Conservation (phyloP, 768 basidiomycete species). For the Lactarius vividus region DNA sequence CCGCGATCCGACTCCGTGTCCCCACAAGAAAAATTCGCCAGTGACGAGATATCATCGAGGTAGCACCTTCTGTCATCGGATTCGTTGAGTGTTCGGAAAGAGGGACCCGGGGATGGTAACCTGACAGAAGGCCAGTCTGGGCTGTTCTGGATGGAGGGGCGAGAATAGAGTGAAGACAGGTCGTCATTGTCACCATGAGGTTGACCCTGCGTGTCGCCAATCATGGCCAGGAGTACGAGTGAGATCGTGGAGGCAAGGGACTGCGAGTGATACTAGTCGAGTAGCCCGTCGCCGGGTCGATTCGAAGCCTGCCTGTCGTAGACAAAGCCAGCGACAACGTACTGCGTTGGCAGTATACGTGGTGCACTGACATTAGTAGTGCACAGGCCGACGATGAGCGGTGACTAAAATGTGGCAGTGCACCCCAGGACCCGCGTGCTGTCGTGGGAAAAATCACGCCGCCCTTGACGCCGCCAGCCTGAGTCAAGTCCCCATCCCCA, state of each 20-base stretch:
- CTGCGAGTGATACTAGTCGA: not conserved
- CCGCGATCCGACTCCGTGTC: not conserved
- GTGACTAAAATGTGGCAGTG: not conserved
- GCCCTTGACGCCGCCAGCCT: too few species aligned
- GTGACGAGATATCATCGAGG: not conserved
- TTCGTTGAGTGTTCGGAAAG: not conserved
- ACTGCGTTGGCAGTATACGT: not conserved
- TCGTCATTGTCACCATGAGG: not conserved
- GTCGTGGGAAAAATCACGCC: not conserved
- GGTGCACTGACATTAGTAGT: not conserved
- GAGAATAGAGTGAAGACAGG: not conserved
- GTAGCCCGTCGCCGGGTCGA: not conserved
- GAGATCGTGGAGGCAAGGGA: not conserved
- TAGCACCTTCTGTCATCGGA: not conserved
- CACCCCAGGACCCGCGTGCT: not conserved
- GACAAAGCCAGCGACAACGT: not conserved
- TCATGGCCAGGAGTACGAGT: not conserved
- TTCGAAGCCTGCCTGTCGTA: not conserved
- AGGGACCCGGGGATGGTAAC: not conserved
- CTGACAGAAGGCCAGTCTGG: not conserved
- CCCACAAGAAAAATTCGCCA: not conserved
- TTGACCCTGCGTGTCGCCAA: not conserved
- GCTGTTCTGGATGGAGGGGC: not conserved
- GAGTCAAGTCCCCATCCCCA: too few species aligned
- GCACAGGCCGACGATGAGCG: not conserved